Evolutionary conservation across 257 asterid species (phyloP), one percentile per base, ranked within the genome.

Genomic region (Scutellaria barbata): DNA sequence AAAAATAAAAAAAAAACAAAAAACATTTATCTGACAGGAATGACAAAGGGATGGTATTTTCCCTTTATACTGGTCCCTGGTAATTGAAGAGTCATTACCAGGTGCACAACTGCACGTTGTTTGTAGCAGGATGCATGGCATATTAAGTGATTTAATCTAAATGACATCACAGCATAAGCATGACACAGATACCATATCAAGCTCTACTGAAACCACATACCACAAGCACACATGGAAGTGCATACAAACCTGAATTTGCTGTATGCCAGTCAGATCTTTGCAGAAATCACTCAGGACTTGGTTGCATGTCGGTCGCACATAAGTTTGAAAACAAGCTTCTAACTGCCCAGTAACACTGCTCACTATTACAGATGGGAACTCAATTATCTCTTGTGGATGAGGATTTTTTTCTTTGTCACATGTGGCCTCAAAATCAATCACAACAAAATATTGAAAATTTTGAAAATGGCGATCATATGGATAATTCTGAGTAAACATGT

Each of bases 221-320:
- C 14, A 5, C 11, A 54, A 58, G 47, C 72, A 35, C 57, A 35
- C 11, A 52, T 41, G 42, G 67, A 60, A 35, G 39, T 16, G n/a
- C 51, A 63, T 33, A 56, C 45, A 71, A 50, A 90, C 98, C 96
- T 90, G 98, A 75, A 80, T 81, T 84, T 92, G 98, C 81, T 92
- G 92, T 79, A 92, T 92, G 75, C 98, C 98, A 52, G 98, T 90
- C 60, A 92, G 91, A 77, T 85, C 97, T 83, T 88, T 92, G 85
- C 98, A 92, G 88, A 92, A 92, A 75, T 90, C 95, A 75, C 81
- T 88, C 77, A 92, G 78, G 46, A 74, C 81, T 14, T 82, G 92
- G 84, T 90, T 87, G 86, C 83, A 87, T 5, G 97, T 87, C 25
- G 98, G 98, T 56, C 96, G 79, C 67, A 92, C 96, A 25, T 92